A percentile compares a stretch with the other conserved stretches of the same genome.
Evolutionary conservation across 805 yeast genomes (phyloP).

Genomic region (Danielia oregonensis): DNA sequence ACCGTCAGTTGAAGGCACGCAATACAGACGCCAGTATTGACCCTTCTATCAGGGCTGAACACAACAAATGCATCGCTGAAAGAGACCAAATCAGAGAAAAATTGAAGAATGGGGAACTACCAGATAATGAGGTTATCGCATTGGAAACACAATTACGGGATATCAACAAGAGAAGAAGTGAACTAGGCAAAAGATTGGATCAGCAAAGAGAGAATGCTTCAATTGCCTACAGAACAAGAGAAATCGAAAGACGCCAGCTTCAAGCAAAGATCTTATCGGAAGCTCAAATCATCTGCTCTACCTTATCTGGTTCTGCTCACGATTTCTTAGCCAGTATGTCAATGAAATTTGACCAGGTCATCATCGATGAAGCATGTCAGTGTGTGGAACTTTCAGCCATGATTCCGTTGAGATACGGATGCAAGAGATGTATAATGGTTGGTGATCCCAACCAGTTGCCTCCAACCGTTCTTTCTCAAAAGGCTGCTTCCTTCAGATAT

Average conservation of each 20-base stretch:
- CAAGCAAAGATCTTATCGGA: slow-evolving; percentile 69
- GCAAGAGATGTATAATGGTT: slow-evolving; percentile 88
- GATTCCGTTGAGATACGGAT: slow-evolving; percentile 90
- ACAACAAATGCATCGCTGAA: slow-evolving; percentile 49
- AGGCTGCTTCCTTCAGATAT: slow-evolving; percentile 74
- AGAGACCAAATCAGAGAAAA: slow-evolving; percentile 51
- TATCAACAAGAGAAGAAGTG: slow-evolving; percentile 59
- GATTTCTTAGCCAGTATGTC: slow-evolving; percentile 73
- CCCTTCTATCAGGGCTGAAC: slow-evolving; percentile 47
- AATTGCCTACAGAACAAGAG: slow-evolving; percentile 68
- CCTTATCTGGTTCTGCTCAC: slow-evolving; percentile 93
- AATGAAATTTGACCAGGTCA: slow-evolving; percentile 81
- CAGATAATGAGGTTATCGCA: slow-evolving; percentile 42
- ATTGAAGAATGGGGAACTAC: slow-evolving; percentile 23
- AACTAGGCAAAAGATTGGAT: slow-evolving; percentile 70
- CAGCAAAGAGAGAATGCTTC: slow-evolving; percentile 72
- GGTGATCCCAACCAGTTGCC: slow-evolving; percentile 99
- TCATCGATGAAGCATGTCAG: slow-evolving; percentile 97
- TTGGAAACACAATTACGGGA: slow-evolving; percentile 51
- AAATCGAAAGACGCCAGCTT: slow-evolving; percentile 68
- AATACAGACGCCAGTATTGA: slow-evolving; percentile 41
- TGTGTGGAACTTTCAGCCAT: slow-evolving; percentile 90
- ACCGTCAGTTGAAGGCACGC: slow-evolving; percentile 46
- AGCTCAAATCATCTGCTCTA: slow-evolving; percentile 86
- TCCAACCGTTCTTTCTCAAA: slow-evolving; percentile 90